A percentile compares a stretch with the other conserved stretches of the same genome.
These are phyloP conservation scores for Sporobolomyces roseus DNA, from an alignment of 768 basidiomycete genomes.

Conservation along the genomic window DNA sequence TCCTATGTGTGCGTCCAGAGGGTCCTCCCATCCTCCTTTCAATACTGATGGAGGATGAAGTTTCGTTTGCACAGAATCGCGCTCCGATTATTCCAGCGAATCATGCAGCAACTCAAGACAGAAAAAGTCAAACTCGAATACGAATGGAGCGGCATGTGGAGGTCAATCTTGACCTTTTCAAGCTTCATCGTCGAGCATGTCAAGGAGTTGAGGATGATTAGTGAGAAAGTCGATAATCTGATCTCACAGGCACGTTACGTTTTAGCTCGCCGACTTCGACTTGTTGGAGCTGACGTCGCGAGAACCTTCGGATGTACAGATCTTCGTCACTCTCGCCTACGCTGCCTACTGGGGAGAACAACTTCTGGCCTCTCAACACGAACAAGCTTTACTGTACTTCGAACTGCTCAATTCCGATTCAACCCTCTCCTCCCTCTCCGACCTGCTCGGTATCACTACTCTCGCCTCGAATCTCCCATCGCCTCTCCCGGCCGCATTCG, in stretches of 20 bases:
- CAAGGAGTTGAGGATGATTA: constrained; percentile 5
- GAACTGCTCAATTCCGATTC: constrained; percentile 20
- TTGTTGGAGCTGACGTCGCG: too few species aligned
- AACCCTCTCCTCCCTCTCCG: constrained; percentile 23
- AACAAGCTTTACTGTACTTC: constrained; percentile 24
- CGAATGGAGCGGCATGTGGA: constrained; percentile 38
- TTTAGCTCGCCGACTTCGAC: neutral
- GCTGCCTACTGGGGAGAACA: constrained; percentile 40
- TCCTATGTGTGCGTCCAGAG: constrained; percentile 37
- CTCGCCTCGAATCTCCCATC: constrained; percentile 3
- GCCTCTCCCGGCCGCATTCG: neutral
- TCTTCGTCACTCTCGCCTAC: constrained; percentile 36
- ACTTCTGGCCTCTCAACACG: constrained; percentile 10
- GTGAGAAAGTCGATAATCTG: constrained; percentile 22
- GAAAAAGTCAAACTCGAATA: constrained; percentile 25
- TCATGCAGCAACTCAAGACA: constrained; percentile 36
- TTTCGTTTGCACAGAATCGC: constrained; percentile 8
- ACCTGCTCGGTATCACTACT: constrained; percentile 25
- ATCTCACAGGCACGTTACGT: constrained; percentile 22
- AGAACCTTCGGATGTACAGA: constrained; percentile 6
- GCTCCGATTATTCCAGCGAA: constrained; percentile 25
- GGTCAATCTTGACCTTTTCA: constrained; percentile 31
- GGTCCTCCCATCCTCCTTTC: neutral
- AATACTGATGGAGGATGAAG: neutral
- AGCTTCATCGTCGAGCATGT: constrained; percentile 22